phyloP scores from a whole-genome alignment of 2,329 filamentous ascomycete genomes.

The Paraconiothyrium sp. region DNA sequence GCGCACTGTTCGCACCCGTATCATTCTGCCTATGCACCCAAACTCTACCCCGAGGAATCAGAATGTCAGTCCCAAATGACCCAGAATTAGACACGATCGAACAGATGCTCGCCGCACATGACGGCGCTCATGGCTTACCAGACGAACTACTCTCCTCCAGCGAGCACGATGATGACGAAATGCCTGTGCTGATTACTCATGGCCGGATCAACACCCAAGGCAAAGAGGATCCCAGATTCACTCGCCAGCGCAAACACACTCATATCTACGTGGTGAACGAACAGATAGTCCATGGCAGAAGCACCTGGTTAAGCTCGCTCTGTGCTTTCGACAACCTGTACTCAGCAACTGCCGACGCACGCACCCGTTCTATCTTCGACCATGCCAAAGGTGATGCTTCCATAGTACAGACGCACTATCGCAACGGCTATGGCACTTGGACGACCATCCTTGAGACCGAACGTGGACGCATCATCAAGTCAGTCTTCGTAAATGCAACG shows the following conservation, averaged over 20 bases:
- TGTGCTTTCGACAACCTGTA: constrained; percentile 1
- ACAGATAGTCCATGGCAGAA: background rate
- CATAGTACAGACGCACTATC: background rate
- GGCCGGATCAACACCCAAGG: background rate
- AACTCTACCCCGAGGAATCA: background rate
- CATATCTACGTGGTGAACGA: constrained; percentile 4
- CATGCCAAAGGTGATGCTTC: constrained; percentile 2
- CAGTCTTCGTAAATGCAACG: background rate
- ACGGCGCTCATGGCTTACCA: background rate
- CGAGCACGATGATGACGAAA: background rate
- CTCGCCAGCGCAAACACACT: background rate
- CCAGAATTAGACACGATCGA: background rate
- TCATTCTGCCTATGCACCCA: too few species aligned
- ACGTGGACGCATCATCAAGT: background rate
- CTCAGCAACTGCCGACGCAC: constrained; percentile 1
- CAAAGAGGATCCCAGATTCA: background rate
- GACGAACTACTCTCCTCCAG: background rate
- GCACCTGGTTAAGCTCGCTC: background rate
- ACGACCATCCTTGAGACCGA: background rate
- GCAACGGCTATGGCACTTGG: constrained; percentile 1
- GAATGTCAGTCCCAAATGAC: background rate
- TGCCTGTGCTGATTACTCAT: background rate
- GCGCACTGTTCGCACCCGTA: background rate
- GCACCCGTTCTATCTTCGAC: background rate
- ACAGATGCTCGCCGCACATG: background rate